Evolutionary conservation across 345 rosid species (phyloP).

Genomic region (Xanthoceras sorbifolium): DNA sequence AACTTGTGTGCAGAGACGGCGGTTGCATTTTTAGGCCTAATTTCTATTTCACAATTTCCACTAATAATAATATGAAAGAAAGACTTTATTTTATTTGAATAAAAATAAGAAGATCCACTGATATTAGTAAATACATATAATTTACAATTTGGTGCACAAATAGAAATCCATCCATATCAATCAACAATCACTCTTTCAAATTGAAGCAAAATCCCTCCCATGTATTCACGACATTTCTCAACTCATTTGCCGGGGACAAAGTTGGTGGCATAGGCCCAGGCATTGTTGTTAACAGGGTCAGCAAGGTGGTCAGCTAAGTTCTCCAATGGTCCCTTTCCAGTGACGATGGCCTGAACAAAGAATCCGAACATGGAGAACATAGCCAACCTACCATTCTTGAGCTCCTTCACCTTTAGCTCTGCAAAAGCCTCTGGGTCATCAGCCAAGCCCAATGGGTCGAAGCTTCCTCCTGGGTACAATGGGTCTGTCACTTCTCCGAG

Average conservation of each 20-base stretch:
- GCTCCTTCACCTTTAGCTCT: constrained; percentile 77
- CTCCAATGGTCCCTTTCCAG: constrained; percentile 79
- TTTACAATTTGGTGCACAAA: constrained; percentile 2
- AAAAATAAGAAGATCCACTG: not conserved
- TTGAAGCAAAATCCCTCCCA: not conserved
- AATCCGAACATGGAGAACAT: constrained; percentile 91
- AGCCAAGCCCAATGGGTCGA: constrained; percentile 81
- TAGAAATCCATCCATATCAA: not conserved
- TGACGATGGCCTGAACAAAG: constrained; percentile 87
- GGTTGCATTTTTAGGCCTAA: constrained; percentile 25
- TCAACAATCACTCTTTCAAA: not conserved
- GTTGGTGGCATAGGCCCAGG: constrained; percentile 90
- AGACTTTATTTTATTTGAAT: not conserved
- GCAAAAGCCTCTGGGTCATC: constrained; percentile 89
- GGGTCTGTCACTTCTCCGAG: constrained; percentile 75
- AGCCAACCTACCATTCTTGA: constrained; percentile 81
- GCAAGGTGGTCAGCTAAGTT: constrained; percentile 84
- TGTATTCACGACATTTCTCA: not conserved
- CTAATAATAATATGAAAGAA: not conserved
- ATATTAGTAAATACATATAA: not conserved
- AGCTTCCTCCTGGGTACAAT: constrained; percentile 79
- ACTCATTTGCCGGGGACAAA: constrained; percentile 83
- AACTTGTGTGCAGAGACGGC: constrained; percentile 35
- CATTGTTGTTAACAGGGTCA: constrained; percentile 87
- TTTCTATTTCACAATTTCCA: too few relatives aligned